Evolutionary conservation across 116 monocot species (phyloP).

Genomic region (Phalaenopsis hybrid): DNA sequence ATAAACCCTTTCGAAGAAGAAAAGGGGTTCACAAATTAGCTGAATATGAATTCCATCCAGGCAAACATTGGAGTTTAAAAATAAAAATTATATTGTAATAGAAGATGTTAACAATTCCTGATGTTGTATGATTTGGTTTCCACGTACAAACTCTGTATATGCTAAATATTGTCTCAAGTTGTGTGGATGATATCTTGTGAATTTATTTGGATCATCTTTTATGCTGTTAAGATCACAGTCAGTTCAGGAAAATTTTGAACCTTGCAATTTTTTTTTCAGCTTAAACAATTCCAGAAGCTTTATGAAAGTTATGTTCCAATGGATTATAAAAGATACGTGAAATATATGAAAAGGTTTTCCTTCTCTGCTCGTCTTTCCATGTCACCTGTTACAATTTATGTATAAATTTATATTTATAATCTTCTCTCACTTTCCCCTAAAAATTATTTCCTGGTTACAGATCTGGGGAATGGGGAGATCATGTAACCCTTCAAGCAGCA

Average conservation of each 20-base stretch:
- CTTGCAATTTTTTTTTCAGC: conserved; percentile 34
- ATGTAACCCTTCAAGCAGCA: conserved; percentile 77
- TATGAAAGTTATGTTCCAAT: conserved; percentile 91
- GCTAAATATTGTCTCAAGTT: background rate
- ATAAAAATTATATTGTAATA: background rate
- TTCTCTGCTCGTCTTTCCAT: conserved; percentile 13
- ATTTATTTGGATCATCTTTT: background rate
- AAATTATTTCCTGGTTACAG: conserved; percentile 22
- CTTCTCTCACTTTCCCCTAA: background rate
- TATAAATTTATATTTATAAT: background rate
- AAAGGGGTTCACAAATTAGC: background rate
- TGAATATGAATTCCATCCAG: background rate
- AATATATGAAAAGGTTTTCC: conserved; percentile 72
- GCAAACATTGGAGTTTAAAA: background rate
- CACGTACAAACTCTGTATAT: background rate
- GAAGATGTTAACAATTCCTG: background rate
- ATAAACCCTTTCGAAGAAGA: background rate
- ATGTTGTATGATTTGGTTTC: background rate
- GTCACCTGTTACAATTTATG: background rate
- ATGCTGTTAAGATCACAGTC: background rate
- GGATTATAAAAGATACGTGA: conserved; percentile 72
- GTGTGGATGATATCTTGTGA: background rate
- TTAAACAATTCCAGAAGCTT: conserved; percentile 57
- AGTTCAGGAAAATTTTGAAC: background rate
- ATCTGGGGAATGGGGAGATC: conserved; percentile 91